Conservation (phyloP, 495 filamentous ascomycete genomes). For the Chaetomium cochliodes region DNA sequence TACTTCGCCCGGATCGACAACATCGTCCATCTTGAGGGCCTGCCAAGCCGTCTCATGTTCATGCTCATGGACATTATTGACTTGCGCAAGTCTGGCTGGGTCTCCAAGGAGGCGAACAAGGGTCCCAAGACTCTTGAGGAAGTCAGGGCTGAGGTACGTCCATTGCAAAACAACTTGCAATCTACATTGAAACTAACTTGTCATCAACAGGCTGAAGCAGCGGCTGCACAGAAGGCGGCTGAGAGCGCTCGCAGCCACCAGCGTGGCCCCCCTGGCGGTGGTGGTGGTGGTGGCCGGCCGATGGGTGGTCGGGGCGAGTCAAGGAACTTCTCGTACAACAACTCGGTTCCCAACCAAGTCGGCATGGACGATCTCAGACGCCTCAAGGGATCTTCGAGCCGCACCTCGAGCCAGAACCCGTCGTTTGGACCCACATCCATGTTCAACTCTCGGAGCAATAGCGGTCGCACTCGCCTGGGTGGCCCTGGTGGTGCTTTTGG, state of each 20-base stretch:
- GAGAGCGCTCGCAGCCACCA: constrained; percentile 60
- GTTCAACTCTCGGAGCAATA: constrained; percentile 77
- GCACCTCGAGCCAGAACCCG: constrained; percentile 57
- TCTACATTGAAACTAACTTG: constrained; percentile 24
- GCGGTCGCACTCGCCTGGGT: constrained; percentile 65
- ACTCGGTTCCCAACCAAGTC: constrained; percentile 70
- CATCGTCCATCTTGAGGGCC: constrained; percentile 70
- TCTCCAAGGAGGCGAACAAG: constrained; percentile 82
- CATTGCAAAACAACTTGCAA: neutral
- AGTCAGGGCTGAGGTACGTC: constrained; percentile 76
- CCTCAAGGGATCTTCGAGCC: constrained; percentile 59
- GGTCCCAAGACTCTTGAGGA: constrained; percentile 94
- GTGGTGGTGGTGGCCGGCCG: constrained; percentile 63
- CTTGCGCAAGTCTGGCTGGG: constrained; percentile 71
- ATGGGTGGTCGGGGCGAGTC: constrained; percentile 80
- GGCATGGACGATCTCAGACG: constrained; percentile 85
- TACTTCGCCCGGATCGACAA: constrained; percentile 86
- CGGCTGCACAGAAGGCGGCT: constrained; percentile 64
- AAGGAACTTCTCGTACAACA: constrained; percentile 71
- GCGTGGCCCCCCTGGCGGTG: constrained; percentile 57
- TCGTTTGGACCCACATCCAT: constrained; percentile 78
- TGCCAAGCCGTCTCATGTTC: constrained; percentile 86
- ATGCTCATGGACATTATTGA: constrained; percentile 97
- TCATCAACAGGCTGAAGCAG: constrained; percentile 56
- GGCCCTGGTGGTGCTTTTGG: constrained; percentile 68